Conservation (phyloP, 2,329 filamentous ascomycete genomes). For the Rutstroemia sp. region DNA sequence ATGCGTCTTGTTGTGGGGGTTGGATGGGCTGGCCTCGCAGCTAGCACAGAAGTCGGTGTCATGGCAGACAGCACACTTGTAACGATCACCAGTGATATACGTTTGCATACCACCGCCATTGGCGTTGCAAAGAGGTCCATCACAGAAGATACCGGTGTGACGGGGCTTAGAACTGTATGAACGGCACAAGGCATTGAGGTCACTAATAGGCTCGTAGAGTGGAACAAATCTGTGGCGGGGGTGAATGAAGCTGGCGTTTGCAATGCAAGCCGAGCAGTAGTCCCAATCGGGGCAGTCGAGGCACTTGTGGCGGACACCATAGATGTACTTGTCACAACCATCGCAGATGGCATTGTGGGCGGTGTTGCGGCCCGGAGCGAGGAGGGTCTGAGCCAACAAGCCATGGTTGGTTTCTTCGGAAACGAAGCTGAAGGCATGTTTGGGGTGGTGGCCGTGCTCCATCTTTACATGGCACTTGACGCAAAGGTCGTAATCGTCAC, state of each 20-base stretch:
- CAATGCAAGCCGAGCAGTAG: constrained; percentile 73
- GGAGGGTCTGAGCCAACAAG: constrained; percentile 54
- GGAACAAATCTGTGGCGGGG: constrained; percentile 82
- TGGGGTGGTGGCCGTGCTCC: constrained; percentile 85
- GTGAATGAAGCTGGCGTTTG: constrained; percentile 61
- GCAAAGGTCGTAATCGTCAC: constrained; percentile 91
- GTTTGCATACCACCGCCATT: constrained; percentile 42
- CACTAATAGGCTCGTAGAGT: constrained; percentile 65
- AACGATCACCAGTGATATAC: constrained; percentile 82
- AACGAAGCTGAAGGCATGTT: constrained; percentile 69
- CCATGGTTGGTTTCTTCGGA: constrained; percentile 55
- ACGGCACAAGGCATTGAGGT: constrained; percentile 35
- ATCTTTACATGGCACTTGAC: constrained; percentile 67
- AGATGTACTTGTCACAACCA: constrained; percentile 81
- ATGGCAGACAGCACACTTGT: constrained; percentile 95
- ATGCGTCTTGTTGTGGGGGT: constrained; percentile 89
- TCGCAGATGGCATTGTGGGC: constrained; percentile 88
- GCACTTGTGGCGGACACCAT: constrained; percentile 92
- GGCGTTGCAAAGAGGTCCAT: constrained; percentile 78
- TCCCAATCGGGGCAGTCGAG: constrained; percentile 97
- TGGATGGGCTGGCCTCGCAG: constrained; percentile 82
- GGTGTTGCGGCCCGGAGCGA: constrained; percentile 72
- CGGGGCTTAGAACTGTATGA: constrained; percentile 36
- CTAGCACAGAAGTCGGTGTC: constrained; percentile 92
- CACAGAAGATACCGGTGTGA: constrained; percentile 89